A percentile compares a stretch with the other conserved stretches of the same genome.
phyloP scores from a whole-genome alignment of 306 rosid genomes.

The Acmispon strigosus region DNA sequence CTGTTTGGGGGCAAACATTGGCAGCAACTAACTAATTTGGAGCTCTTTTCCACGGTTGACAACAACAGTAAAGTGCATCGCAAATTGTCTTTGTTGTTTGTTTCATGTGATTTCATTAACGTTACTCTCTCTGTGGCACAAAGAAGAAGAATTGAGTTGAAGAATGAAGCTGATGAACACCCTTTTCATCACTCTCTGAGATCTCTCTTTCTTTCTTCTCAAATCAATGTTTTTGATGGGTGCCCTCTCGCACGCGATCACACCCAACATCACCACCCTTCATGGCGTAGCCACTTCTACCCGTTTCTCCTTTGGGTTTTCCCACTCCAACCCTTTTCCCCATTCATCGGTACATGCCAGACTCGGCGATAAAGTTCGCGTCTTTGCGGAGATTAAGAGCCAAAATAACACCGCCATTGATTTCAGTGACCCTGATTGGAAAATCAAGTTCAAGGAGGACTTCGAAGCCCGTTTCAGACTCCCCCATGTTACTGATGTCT shows the following conservation, averaged over 20 bases:
- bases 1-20: no score
- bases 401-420: constrained; percentile 34
- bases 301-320: constrained; percentile 13
- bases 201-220: not conserved
- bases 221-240: constrained; percentile 35
- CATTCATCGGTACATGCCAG: not conserved
- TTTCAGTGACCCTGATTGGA: constrained; percentile 81
- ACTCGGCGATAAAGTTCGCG: constrained; percentile 7
- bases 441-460: constrained; percentile 54
- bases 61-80: no score
- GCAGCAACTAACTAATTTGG: no score
- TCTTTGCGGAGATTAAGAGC: constrained; percentile 29
- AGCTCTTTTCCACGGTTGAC: no score
- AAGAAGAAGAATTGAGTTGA: no score
- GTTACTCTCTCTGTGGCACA: no score
- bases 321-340: not conserved
- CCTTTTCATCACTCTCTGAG: not conserved
- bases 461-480: constrained; percentile 67
- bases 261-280: constrained; percentile 23
- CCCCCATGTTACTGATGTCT: constrained; percentile 73
- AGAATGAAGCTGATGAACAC: no score
- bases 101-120: no score
- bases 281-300: constrained; percentile 19
- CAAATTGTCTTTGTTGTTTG: no score
- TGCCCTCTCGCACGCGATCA: constrained; percentile 48